Evolutionary conservation across 371 early-diverging fungal genomes (phyloP).

Genomic region (Zancudomyces culisetae): DNA sequence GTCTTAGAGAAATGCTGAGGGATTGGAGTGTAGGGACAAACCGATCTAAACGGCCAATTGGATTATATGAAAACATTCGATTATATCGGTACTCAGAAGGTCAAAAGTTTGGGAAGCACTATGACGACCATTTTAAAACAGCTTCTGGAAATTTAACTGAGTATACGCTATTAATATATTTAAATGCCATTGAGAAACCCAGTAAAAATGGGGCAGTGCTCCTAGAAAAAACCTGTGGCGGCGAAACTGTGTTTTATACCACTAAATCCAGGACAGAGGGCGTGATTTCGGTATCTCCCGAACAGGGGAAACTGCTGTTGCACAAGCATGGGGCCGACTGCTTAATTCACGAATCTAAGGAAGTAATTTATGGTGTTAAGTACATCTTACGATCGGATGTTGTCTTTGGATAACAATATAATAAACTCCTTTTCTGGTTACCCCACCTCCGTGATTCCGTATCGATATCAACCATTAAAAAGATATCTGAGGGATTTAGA

Average conservation of each 20-base stretch:
- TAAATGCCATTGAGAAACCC: constrained; percentile 28
- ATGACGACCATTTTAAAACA: constrained; percentile 48
- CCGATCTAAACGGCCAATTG: constrained; percentile 17
- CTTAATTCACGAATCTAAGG: constrained; percentile 48
- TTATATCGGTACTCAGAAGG: constrained; percentile 48
- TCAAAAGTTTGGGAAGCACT: constrained; percentile 51
- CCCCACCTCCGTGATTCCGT: too few species aligned
- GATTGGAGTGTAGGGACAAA: constrained; percentile 9
- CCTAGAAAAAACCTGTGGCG: constrained; percentile 23
- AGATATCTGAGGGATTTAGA: too few species aligned
- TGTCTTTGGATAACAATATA: constrained; percentile 21
- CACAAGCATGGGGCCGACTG: constrained; percentile 60
- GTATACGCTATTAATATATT: constrained; percentile 48
- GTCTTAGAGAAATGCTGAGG: constrained; percentile 23
- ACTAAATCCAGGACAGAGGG: constrained; percentile 12
- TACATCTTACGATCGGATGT: constrained; percentile 57
- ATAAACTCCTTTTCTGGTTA: too few species aligned
- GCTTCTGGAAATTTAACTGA: constrained; percentile 27
- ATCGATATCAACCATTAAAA: too few species aligned
- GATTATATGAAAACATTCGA: constrained; percentile 46
- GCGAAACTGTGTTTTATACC: constrained; percentile 53
- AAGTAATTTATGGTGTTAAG: constrained; percentile 40
- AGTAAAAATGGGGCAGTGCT: neutral
- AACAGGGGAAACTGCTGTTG: constrained; percentile 39
- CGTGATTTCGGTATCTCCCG: constrained; percentile 31